A percentile compares a stretch with the other conserved stretches of the same genome.
Evolutionary conservation across 1,284 basidiomycete genomes (phyloP).

Genomic region (Heliocybe sulcata): DNA sequence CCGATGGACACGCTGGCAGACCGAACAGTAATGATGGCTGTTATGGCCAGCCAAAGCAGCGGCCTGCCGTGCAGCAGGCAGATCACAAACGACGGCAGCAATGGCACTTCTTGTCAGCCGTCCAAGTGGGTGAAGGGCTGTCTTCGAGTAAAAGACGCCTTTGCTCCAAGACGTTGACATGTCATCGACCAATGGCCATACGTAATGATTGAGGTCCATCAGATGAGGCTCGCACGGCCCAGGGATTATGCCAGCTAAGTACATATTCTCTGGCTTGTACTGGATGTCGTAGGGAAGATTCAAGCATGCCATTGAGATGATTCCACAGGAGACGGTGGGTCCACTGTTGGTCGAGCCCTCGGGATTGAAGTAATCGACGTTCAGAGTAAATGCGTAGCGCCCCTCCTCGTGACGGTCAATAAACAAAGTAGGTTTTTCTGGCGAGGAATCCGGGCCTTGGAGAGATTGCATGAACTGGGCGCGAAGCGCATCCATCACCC

Average conservation of each 20-base stretch:
- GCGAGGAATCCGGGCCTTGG: too few relatives aligned
- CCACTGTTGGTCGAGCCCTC: conserved; percentile 7
- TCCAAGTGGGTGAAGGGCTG: conserved; percentile 16
- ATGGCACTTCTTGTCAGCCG: conserved; percentile 18
- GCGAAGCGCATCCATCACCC: too few relatives aligned
- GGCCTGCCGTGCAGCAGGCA: conserved; percentile 21
- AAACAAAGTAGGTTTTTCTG: too few relatives aligned
- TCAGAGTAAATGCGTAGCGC: conserved; percentile 14
- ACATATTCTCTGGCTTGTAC: too few relatives aligned
- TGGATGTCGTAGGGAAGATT: too few relatives aligned
- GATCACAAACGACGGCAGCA: conserved; percentile 20
- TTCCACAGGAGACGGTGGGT: conserved; percentile 9
- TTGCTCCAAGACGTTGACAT: conserved; percentile 20
- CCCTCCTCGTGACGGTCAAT: too few relatives aligned
- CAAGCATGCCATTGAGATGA: too few relatives aligned
- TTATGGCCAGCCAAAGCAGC: conserved; percentile 9
- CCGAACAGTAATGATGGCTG: conserved; percentile 11
- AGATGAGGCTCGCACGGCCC: too few relatives aligned
- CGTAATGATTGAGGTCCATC: too few relatives aligned
- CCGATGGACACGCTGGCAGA: conserved; percentile 11
- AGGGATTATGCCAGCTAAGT: too few relatives aligned
- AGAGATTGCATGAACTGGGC: too few relatives aligned
- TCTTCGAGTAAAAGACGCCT: conserved; percentile 21
- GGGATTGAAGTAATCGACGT: conserved; percentile 18
- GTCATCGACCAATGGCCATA: conserved; percentile 27